phyloP scores from a whole-genome alignment of 2,329 filamentous ascomycete species.

The Paraphoma chrysanthemicola region DNA sequence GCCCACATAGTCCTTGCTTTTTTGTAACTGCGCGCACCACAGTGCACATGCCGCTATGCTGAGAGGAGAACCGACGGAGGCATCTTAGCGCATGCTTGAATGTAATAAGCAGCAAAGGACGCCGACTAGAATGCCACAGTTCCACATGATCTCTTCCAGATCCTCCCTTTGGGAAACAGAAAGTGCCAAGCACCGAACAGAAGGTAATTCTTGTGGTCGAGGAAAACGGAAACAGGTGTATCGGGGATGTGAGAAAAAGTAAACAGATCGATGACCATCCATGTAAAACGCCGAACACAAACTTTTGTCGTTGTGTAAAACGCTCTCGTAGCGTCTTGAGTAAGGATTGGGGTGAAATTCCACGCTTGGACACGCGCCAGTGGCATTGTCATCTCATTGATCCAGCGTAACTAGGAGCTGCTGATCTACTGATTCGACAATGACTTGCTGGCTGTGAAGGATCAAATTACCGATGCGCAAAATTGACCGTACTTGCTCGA shows the following conservation, averaged over 20 bases:
- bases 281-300: conserved; percentile 40
- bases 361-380: conserved; percentile 1
- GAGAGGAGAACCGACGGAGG: conserved; percentile 15
- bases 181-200: conserved; percentile 1
- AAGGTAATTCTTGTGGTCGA: conserved; percentile 22
- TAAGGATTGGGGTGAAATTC: neutral
- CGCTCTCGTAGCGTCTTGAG: neutral
- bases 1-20: conserved; percentile 7
- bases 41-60: conserved; percentile 38
- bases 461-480: conserved; percentile 63
- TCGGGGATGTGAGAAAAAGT: conserved; percentile 27
- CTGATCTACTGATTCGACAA: conserved; percentile 60
- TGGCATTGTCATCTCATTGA: conserved; percentile 22
- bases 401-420: conserved; percentile 62
- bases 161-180: conserved; percentile 17
- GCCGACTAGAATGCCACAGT: conserved; percentile 38
- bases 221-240: conserved; percentile 14
- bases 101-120: conserved; percentile 33
- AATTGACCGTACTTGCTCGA: conserved; percentile 59
- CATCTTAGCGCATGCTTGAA: conserved; percentile 10
- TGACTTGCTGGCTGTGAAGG: conserved; percentile 63
- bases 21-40: conserved; percentile 15
- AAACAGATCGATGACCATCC: conserved; percentile 32
- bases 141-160: conserved; percentile 10
- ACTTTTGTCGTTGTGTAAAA: conserved; percentile 39